Base-by-base conservation (phyloP, 345 rosid genomes). In the Psidium guajava region DNA sequence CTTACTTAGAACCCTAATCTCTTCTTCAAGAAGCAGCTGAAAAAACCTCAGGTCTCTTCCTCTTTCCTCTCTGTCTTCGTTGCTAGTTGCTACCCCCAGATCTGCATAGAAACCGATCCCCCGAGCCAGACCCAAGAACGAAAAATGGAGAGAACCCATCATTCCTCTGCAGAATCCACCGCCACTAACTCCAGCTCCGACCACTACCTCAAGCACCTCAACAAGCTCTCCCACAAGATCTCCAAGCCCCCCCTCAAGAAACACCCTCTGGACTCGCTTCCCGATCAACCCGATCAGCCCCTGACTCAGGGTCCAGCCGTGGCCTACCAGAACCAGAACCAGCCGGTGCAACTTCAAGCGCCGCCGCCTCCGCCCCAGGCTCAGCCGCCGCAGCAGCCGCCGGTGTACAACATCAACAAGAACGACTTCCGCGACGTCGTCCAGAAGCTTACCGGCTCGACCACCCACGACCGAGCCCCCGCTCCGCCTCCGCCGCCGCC, bases 331-430 rank as follows among this genome's bases (percentile, higher is more conserved):
- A 89, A 84, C 54, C 88, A 69, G 80, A 89, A 84, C 54, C 88
- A 69, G 80, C 80, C 80, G 47, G 47, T 22, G 47, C 80, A 69
- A 40, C 80, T 69, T 20, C 80, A 36, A 42, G 25, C 86, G 9
- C 86, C 87, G 2, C 92, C 64, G 2, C 92, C 64, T 54, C 92
- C 69, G 21, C 85, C 85, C n/a, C 89, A 64, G 83, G 24, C 85
- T 90, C 74, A 61, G 83, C 83, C 12, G 87, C 85, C 85, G 69
- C 85, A 84, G 81, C 91, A 87, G 27, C 77, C 99, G 1, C 99
- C 98, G 7, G 99, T 97, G 32, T 97, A 95, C 89, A 97, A 96
- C 85, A 97, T 97, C 90, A 97, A 94, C 91, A 96, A 96, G 88
- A 93, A 87, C 87, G 98, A 97, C 89, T 97, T 96, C 90, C 88